Evolutionary conservation across 2,329 filamentous ascomycete species (phyloP).

Genomic region (Bertia moriformis): DNA sequence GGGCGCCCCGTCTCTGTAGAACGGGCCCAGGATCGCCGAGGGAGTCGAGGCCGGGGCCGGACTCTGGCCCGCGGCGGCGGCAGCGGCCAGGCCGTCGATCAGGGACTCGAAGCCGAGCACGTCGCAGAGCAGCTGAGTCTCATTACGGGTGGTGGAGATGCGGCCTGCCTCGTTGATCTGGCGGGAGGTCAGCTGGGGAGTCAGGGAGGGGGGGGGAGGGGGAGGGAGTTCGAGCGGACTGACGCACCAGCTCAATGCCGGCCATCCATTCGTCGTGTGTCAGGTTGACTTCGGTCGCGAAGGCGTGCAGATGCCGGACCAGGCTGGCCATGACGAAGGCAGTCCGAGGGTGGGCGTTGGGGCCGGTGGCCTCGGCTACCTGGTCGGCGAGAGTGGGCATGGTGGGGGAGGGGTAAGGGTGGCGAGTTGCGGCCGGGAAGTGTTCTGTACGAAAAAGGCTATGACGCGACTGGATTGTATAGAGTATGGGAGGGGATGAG

Average conservation of each 20-base stretch:
- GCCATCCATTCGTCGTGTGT: constrained; percentile 69
- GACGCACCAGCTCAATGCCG: constrained; percentile 42
- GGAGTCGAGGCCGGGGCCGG: no score
- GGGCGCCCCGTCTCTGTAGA: constrained; percentile 69
- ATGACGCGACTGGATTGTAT: no score
- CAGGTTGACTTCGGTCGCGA: constrained; percentile 64
- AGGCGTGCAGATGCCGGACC: constrained; percentile 67
- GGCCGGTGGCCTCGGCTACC: constrained; percentile 63
- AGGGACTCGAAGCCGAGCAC: constrained; percentile 63
- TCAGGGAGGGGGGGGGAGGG: not conserved
- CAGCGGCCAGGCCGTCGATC: constrained; percentile 63
- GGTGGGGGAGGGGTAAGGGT: not conserved
- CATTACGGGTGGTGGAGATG: constrained; percentile 57
- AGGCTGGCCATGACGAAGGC: constrained; percentile 53
- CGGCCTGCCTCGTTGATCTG: constrained; percentile 56
- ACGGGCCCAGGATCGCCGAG: constrained; percentile 71
- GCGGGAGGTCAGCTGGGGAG: not conserved
- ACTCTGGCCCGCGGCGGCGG: constrained; percentile 28
- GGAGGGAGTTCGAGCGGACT: no score
- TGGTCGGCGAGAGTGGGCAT: constrained; percentile 48
- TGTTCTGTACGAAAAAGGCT: no score
- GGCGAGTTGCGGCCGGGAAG: no score
- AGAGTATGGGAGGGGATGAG: no score
- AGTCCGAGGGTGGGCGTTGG: constrained; percentile 53
- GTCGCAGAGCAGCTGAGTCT: constrained; percentile 59